Conservation (phyloP, 225 moss, liverwort and hornwort species). For the Rhytidiadelphus loreus region DNA sequence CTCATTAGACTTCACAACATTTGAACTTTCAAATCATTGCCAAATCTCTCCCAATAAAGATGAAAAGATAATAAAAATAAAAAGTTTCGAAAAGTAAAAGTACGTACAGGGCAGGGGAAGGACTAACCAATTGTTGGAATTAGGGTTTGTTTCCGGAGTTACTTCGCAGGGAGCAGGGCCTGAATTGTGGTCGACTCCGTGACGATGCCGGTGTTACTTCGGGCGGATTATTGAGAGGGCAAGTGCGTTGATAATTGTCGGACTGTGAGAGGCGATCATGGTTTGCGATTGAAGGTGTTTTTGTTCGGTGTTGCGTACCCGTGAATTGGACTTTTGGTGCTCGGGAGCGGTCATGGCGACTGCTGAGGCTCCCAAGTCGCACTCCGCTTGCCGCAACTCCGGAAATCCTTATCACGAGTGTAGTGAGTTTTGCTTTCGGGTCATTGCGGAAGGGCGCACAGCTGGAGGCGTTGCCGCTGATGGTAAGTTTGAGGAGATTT, state of each 20-base stretch:
- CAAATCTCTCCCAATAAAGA: too few relatives aligned
- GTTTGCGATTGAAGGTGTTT: neutral
- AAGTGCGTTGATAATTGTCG: neutral
- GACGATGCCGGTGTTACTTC: neutral
- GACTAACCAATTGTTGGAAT: neutral
- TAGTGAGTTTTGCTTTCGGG: constrained; percentile 44
- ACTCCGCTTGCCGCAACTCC: constrained; percentile 42
- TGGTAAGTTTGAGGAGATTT: neutral
- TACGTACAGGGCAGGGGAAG: neutral
- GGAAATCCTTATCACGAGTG: constrained; percentile 53
- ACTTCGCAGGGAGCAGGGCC: neutral
- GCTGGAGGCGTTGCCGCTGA: constrained; percentile 4
- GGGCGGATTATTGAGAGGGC: neutral
- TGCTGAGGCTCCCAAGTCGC: constrained; percentile 19
- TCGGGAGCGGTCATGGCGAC: constrained; percentile 19
- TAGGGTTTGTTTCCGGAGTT: neutral
- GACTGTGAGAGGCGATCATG: neutral
- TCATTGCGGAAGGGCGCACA: constrained; percentile 34
- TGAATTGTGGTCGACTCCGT: neutral
- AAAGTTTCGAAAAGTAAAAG: neutral
- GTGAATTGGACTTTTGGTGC: neutral
- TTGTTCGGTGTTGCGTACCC: neutral
- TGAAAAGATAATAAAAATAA: neutral
- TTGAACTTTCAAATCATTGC: neutral
- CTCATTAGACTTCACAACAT: neutral